phyloP scores from a whole-genome alignment of 2,329 filamentous ascomycete species.

The Alternaria ethzedia region DNA sequence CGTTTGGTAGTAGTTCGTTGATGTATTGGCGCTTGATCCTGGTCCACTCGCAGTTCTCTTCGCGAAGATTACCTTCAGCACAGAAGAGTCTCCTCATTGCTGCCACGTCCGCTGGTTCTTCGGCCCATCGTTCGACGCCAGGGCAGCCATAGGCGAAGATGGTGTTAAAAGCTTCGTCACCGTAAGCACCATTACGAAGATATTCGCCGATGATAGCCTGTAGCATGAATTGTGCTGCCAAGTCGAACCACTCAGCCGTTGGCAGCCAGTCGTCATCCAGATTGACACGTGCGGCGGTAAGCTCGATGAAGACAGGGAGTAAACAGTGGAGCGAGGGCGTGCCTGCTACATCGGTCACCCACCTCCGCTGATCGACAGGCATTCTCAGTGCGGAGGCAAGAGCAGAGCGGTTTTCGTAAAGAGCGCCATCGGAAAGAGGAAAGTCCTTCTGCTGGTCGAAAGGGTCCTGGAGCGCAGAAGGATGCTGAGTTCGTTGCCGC shows the following conservation, averaged over 20 bases:
- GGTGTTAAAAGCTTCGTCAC: conserved; percentile 48
- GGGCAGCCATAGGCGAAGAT: conserved; percentile 56
- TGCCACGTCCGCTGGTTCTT: conserved; percentile 35
- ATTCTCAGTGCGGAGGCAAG: conserved; percentile 36
- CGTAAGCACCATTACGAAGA: conserved; percentile 46
- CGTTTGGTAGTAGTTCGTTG: conserved; percentile 21
- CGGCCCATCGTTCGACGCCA: conserved; percentile 23
- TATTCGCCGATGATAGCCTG: conserved; percentile 60
- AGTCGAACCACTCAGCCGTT: conserved; percentile 52
- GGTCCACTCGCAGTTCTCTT: conserved; percentile 47
- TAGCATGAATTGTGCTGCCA: conserved; percentile 57
- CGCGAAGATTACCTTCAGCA: conserved; percentile 35
- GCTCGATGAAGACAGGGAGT: conserved; percentile 56
- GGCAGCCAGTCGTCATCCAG: conserved; percentile 43
- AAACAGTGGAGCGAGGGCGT: conserved; percentile 50
- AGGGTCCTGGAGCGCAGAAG: conserved; percentile 26
- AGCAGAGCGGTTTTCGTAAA: conserved; percentile 34
- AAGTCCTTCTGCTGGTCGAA: conserved; percentile 38
- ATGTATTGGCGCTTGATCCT: conserved; percentile 45
- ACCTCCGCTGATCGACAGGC: conserved; percentile 29
- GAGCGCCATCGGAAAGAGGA: conserved; percentile 33
- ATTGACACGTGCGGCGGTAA: conserved; percentile 54
- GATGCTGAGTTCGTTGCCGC: conserved; percentile 26
- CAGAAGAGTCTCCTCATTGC: conserved; percentile 46
- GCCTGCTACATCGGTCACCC: conserved; percentile 46